These are phyloP conservation scores for Barnettozyma californica DNA, from an alignment of 805 yeast genomes.

Conservation along the genomic window DNA sequence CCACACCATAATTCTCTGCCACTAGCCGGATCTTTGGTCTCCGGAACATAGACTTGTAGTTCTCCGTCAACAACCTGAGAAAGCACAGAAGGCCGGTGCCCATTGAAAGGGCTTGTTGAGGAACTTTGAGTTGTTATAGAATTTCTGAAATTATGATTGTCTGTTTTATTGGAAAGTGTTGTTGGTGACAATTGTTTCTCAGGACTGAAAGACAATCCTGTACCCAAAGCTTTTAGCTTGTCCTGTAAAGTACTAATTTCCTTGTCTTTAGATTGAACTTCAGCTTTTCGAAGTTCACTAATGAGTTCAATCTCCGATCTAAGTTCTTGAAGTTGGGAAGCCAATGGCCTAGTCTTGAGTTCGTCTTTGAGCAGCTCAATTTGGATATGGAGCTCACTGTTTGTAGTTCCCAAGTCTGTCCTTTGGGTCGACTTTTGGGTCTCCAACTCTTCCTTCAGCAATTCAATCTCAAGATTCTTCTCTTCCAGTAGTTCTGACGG, in stretches of 20 bases:
- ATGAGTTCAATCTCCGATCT: slow-evolving; percentile 40
- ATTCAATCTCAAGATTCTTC: slow-evolving; percentile 20
- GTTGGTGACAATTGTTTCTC: neutral
- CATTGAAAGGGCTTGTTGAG: neutral
- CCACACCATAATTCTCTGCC: slow-evolving; percentile 89
- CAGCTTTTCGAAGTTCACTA: slow-evolving; percentile 30
- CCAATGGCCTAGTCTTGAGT: slow-evolving; percentile 34
- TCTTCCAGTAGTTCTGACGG: slow-evolving; percentile 15
- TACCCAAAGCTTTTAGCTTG: slow-evolving; percentile 5
- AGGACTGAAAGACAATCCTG: neutral
- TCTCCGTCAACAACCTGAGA: slow-evolving; percentile 30
- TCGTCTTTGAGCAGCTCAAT: slow-evolving; percentile 19
- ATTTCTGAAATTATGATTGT: neutral
- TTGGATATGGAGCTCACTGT: slow-evolving; percentile 24
- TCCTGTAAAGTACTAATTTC: slow-evolving; percentile 20
- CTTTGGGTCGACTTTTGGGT: slow-evolving; percentile 10
- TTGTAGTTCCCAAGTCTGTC: slow-evolving; percentile 11
- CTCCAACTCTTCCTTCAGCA: slow-evolving; percentile 20
- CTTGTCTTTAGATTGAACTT: slow-evolving; percentile 24
- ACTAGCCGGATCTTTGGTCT: slow-evolving; percentile 55
- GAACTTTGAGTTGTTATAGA: neutral
- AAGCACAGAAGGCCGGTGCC: slow-evolving; percentile 22
- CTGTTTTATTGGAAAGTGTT: neutral
- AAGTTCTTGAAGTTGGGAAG: slow-evolving; percentile 38
- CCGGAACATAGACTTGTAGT: slow-evolving; percentile 48